Percentiles rank a stretch among this genome's conserved stretches.
These are phyloP conservation scores for Fusarium sp. DNA, from an alignment of 2,329 filamentous ascomycete genomes.

Conservation along the genomic window DNA sequence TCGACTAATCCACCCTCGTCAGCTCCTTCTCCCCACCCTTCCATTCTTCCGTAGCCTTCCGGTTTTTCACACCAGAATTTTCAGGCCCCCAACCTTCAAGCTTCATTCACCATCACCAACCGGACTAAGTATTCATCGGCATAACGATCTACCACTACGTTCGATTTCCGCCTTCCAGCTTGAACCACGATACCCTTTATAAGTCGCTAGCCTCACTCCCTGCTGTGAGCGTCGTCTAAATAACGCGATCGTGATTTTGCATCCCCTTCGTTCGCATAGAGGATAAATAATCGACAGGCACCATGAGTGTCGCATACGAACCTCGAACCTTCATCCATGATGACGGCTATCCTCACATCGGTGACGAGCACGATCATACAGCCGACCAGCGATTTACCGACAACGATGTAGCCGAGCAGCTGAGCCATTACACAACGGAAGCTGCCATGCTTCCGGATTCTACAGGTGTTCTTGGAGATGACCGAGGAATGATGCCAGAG, in stretches of 20 bases:
- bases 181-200: neutral
- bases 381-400: slow-evolving; percentile 55
- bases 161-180: neutral
- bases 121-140: slow-evolving; percentile 18
- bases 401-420: slow-evolving; percentile 54
- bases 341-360: slow-evolving; percentile 58
- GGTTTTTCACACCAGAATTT: slow-evolving; percentile 48
- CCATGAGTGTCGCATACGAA: slow-evolving; percentile 64
- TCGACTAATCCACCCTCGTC: slow-evolving; percentile 45
- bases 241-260: slow-evolving; percentile 29
- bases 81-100: slow-evolving; percentile 47
- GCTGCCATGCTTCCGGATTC: slow-evolving; percentile 51
- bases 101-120: slow-evolving; percentile 35
- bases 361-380: slow-evolving; percentile 55
- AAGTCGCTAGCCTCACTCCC: neutral
- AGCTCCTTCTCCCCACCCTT: slow-evolving; percentile 34
- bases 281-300: slow-evolving; percentile 36
- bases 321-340: slow-evolving; percentile 57
- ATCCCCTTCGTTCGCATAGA: slow-evolving; percentile 18
- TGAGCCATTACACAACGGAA: slow-evolving; percentile 56
- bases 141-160: slow-evolving; percentile 16
- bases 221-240: neutral
- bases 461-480: slow-evolving; percentile 49
- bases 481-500: slow-evolving; percentile 50
- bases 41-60: slow-evolving; percentile 39